phyloP scores from a whole-genome alignment of 805 yeast genomes.

The Candida vaughaniae region DNA sequence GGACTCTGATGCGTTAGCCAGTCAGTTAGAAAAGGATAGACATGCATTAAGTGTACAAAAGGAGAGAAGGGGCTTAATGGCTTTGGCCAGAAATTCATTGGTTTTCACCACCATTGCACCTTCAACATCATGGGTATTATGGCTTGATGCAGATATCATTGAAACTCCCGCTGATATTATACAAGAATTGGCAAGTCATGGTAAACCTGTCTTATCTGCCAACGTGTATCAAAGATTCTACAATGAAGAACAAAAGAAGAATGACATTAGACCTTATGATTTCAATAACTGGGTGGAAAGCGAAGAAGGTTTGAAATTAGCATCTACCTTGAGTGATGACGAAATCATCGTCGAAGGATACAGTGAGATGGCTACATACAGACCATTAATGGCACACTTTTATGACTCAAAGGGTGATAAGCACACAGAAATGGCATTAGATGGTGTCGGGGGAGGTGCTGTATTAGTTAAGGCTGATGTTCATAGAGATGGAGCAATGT shows the following conservation, averaged over 20 bases:
- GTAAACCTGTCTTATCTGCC: slow-evolving; percentile 86
- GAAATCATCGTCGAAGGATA: slow-evolving; percentile 96
- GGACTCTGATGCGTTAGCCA: slow-evolving; percentile 73
- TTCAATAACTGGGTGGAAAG: slow-evolving; percentile 93
- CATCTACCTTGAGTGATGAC: slow-evolving; percentile 71
- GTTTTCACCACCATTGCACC: slow-evolving; percentile 87
- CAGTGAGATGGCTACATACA: slow-evolving; percentile 86
- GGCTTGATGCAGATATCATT: slow-evolving; percentile 94
- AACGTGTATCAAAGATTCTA: slow-evolving; percentile 86
- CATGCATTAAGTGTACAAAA: slow-evolving; percentile 87
- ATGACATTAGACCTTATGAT: slow-evolving; percentile 81
- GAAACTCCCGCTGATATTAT: slow-evolving; percentile 83
- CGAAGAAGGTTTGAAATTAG: slow-evolving; percentile 77
- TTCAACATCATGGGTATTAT: slow-evolving; percentile 88
- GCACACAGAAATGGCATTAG: slow-evolving; percentile 74
- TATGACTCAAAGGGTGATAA: slow-evolving; percentile 65
- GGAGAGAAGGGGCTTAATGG: slow-evolving; percentile 87
- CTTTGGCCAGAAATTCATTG: slow-evolving; percentile 88
- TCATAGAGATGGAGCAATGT: slow-evolving; percentile 99
- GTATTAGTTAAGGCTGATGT: slow-evolving; percentile 95
- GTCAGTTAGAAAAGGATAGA: slow-evolving; percentile 82
- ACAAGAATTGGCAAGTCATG: slow-evolving; percentile 82
- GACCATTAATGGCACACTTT: slow-evolving; percentile 91
- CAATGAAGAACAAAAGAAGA: slow-evolving; percentile 55
- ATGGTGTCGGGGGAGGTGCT: slow-evolving; percentile 99